Evolutionary conservation across 75 land plant genomes (phyloP), one percentile per base, ranked within the genome.

Genomic region (Cryptomeria japonica): DNA sequence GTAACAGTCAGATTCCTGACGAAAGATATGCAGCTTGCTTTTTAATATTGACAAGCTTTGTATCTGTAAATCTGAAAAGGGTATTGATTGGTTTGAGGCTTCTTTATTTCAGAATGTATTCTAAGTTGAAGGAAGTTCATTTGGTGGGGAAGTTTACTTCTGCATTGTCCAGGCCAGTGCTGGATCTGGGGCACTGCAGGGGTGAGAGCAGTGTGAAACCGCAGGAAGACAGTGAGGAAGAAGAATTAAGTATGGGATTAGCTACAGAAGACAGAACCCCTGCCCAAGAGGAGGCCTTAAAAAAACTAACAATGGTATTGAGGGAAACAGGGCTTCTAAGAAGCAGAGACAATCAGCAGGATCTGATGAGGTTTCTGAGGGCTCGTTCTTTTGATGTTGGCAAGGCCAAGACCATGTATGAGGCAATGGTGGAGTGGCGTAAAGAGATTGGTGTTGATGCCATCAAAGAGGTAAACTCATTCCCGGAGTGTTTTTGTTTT

Each of bases 391-490:
- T 90, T 34, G 93, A 92, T 83, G 84, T 92, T 51, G 85, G 85
- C 3, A 92, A 92, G 51, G 93, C 93, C 31, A 90, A 87, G 89
- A 38, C 86, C 39, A 92, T 92, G 92, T 92, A 80, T 38, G 93
- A 92, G 89, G 89, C 93, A 22, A 92, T 92, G 93, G 77, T 92
- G n/a, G 92, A 90, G 42, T 92, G 93, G 93, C 84, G 93, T 16
- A 44, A 46, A 77, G 91, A 92, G 86, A 42, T 88, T 46, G 93
- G 93, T 34, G 93, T 89, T 32, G 93, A 92, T 85, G 72, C 85
- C 44, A 86, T 92, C 41, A 85, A 61, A 88, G 89, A 92, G 93
- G 93, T 92, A 13, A 51, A 80, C 56, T 64, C 70, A 10, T 70
- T 31, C 70, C 39, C 82, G 11, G 38, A 37, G 32, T 68, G 5